Base-by-base conservation (phyloP, 2,329 filamentous ascomycete genomes). In the Xylaria multiplex region DNA sequence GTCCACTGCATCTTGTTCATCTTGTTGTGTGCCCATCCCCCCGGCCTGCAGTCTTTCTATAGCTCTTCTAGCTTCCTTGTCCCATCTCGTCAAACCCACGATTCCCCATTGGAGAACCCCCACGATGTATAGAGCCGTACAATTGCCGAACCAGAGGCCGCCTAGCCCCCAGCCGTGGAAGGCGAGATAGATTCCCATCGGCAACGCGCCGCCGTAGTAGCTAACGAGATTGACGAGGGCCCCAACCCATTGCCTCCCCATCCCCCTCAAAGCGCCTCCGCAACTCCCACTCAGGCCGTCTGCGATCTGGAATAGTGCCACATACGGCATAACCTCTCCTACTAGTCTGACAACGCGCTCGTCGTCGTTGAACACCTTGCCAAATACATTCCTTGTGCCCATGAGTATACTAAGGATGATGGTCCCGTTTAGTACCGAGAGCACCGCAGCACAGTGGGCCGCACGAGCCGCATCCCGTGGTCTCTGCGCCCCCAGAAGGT, bases 301-400 rank as follows among this genome's bases (percentile, higher is more conserved):
- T 0, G 93, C 93, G 66, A 97, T 94, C 80, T 97, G 93, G 79
- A 97, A 97, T 2, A 97, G 82, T 0, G 93, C 93, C 0, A 97
- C 93, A 72, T 90, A 95, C 0, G 93, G 93, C 83, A 97, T 89
- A 30, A 97, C 91, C 16, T 90, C 81, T 0, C 90, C 87, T 0
- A 93, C 94, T 0, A 97, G 85, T 8, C 77, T 81, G 49, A 96
- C 84, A 0, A 97, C 93, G 0, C 84, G 79, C 22, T 86, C 79
- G 71, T 97, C 92, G 68, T 93, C 86, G 73, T 94, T 96, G 81
- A 97, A 97, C 1, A 96, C 86, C 60, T 86, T 86, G 0, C 91
- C 93, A 70, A 95, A 93, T 27, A 89, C 83, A 70, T 93, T 81
- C 68, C 90, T 90, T 2, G 90, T 90, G 1, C 82, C 85, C 85